phyloP scores from a whole-genome alignment of 371 early-diverging fungal genomes.

The Mortierella sp. region DNA sequence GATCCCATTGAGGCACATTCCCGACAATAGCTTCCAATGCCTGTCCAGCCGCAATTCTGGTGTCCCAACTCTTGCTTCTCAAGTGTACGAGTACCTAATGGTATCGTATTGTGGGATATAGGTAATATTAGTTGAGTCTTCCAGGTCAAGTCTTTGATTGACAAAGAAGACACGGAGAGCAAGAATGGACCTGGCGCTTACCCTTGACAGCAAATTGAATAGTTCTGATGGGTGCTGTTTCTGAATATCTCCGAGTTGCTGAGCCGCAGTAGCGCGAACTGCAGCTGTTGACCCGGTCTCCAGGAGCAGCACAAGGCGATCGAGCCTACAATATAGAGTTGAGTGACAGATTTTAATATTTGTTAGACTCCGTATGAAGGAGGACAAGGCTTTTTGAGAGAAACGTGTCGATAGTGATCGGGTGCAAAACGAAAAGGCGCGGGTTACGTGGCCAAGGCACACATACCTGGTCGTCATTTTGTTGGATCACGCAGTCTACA shows the following conservation, averaged over 20 bases:
- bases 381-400: not conserved
- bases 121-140: not conserved
- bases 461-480: constrained; percentile 15
- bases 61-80: constrained; percentile 93
- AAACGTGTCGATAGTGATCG: not conserved
- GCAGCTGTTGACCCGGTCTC: constrained; percentile 94
- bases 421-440: not conserved
- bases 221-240: constrained; percentile 95
- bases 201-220: constrained; percentile 87
- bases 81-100: constrained; percentile 85
- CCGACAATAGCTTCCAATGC: constrained; percentile 93
- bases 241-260: constrained; percentile 95
- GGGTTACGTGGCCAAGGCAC: not conserved
- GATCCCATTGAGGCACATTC: constrained; percentile 90
- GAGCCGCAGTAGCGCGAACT: constrained; percentile 92
- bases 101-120: too few relatives aligned
- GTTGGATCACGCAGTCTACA: not conserved
- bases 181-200: constrained; percentile 35
- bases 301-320: constrained; percentile 92
- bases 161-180: not conserved
- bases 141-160: not conserved
- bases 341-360: not conserved
- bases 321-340: constrained; percentile 74
- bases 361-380: not conserved
- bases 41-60: constrained; percentile 94